Conservation (phyloP, 2,329 filamentous ascomycete genomes). For the Exserohilum rostratum region DNA sequence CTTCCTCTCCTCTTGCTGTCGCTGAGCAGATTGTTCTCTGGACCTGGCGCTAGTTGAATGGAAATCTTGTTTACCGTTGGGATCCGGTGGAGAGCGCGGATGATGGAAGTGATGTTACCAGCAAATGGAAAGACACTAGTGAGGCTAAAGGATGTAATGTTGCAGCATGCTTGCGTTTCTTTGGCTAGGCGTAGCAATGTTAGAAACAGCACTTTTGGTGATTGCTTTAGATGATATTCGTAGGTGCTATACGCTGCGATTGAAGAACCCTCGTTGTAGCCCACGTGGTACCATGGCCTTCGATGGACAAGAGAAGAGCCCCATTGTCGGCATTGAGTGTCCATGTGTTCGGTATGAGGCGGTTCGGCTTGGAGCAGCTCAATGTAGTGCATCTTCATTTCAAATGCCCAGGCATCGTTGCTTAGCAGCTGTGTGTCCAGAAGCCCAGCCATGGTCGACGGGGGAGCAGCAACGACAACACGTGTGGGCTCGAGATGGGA, state of each 20-base stretch:
- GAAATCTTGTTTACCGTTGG: conserved; percentile 42
- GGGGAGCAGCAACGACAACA: conserved; percentile 59
- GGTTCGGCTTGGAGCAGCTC: conserved; percentile 45
- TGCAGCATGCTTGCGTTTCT: conserved; percentile 33
- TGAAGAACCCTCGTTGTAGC: conserved; percentile 77
- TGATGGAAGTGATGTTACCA: conserved; percentile 58
- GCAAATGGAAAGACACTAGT: conserved; percentile 71
- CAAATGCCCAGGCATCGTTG: conserved; percentile 67
- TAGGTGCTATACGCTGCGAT: conserved; percentile 73
- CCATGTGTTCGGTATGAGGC: conserved; percentile 9
- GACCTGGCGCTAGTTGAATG: conserved; percentile 52
- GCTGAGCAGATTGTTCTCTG: conserved; percentile 48
- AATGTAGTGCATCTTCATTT: conserved; percentile 67
- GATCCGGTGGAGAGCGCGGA: conserved; percentile 35
- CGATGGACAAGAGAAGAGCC: conserved; percentile 58
- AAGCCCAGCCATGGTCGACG: conserved; percentile 66
- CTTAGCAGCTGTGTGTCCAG: conserved; percentile 63
- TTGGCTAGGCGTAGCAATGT: conserved; percentile 46
- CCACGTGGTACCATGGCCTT: conserved; percentile 68
- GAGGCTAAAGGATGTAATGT: conserved; percentile 60
- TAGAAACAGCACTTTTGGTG: conserved; percentile 66
- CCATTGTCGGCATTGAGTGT: conserved; percentile 24
- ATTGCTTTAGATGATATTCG: conserved; percentile 70
- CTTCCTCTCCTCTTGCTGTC: conserved; percentile 48
- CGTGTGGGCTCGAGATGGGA: conserved; percentile 35